phyloP scores from a whole-genome alignment of 176 grass and related monocot genomes.

The Musa schizocarpa region DNA sequence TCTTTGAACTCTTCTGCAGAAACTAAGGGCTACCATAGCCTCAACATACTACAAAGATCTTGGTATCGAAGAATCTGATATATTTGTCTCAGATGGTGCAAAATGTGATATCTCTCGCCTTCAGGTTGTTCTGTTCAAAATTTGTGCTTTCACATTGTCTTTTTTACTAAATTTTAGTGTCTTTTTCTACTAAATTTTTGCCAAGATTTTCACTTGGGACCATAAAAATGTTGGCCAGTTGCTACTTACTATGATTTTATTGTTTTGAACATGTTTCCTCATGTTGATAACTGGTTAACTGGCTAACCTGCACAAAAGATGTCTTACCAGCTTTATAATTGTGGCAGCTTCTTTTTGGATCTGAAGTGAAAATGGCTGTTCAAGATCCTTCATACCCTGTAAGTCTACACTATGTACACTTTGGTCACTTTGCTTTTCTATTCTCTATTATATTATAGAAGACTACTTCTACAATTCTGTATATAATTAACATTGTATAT shows the following conservation, averaged over 20 bases:
- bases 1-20: constrained; percentile 39
- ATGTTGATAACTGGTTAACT: neutral
- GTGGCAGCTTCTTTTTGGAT: constrained; percentile 82
- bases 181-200: neutral
- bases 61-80: constrained; percentile 76
- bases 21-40: constrained; percentile 72
- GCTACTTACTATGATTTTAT: no score
- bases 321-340: constrained; percentile 1
- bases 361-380: constrained; percentile 67
- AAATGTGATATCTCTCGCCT: constrained; percentile 98
- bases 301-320: neutral
- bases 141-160: neutral
- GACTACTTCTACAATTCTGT: neutral
- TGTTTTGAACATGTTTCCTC: neutral
- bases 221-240: neutral
- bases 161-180: neutral
- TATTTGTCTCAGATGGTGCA: constrained; percentile 96
- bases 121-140: constrained; percentile 38
- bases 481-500: neutral
- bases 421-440: neutral
- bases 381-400: constrained; percentile 98
- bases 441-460: neutral
- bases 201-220: neutral
- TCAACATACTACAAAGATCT: constrained; percentile 77
- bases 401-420: constrained; percentile 15